Percentiles rank a stretch among this genome's conserved stretches.
phyloP scores from a whole-genome alignment of 306 rosid species.

The Ceratonia siliqua region DNA sequence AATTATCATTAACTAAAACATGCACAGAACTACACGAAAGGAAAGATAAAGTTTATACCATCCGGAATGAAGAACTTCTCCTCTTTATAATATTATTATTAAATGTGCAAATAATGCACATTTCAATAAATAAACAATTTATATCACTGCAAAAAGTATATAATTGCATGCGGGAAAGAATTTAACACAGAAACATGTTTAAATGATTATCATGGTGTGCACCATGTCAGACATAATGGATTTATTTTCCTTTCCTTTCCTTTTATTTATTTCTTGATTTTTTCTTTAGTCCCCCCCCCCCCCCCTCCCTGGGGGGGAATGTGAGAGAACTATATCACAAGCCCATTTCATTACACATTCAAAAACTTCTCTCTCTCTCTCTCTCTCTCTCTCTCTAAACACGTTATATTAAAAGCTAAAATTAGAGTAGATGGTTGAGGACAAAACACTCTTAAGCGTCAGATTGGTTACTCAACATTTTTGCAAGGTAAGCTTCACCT shows the following conservation, averaged over 20 bases:
- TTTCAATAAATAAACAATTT: conserved; percentile 18
- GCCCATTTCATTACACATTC: conserved; percentile 2
- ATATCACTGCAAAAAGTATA: not conserved
- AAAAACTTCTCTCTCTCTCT: not conserved
- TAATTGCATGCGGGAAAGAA: conserved; percentile 14
- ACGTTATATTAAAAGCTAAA: not conserved
- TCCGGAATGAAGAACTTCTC: not conserved
- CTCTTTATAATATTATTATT: not conserved
- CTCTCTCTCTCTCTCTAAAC: not conserved
- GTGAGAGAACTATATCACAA: not conserved
- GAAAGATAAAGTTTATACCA: not conserved
- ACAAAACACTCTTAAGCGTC: too few relatives aligned
- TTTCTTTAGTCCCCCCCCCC: too few relatives aligned
- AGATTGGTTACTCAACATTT: conserved; percentile 8
- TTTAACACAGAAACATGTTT: not conserved
- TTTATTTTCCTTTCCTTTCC: not conserved
- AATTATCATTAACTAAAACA: not conserved
- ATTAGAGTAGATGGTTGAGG: not conserved
- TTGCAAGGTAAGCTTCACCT: not conserved
- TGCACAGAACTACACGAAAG: conserved; percentile 6
- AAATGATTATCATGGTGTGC: not conserved
- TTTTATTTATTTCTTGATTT: not conserved
- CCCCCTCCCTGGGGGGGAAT: too few relatives aligned
- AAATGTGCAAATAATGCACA: not conserved
- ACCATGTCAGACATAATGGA: conserved; percentile 7